phyloP scores from a whole-genome alignment of 2,329 filamentous ascomycete genomes.

The Ceratocystiopsis brevicomis region DNA sequence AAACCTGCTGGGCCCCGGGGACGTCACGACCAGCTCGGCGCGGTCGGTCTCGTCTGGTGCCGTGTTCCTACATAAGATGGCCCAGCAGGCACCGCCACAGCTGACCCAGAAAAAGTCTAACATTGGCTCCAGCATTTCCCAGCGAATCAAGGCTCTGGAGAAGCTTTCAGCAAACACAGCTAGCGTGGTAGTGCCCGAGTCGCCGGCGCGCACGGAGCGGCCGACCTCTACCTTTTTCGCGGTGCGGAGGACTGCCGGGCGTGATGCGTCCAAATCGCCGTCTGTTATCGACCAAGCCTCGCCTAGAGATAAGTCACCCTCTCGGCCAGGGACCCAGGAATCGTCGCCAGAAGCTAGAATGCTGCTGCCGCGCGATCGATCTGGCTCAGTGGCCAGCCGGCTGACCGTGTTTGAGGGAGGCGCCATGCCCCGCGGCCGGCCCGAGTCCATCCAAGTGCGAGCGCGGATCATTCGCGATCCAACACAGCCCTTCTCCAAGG shows the following conservation, averaged over 20 bases:
- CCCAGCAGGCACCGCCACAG: constrained; percentile 29
- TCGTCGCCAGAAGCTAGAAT: constrained; percentile 24
- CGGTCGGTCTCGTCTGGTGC: constrained; percentile 39
- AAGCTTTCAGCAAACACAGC: constrained; percentile 40
- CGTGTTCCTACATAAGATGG: constrained; percentile 34
- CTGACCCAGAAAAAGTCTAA: constrained; percentile 55
- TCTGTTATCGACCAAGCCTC: constrained; percentile 26
- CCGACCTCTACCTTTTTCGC: constrained; percentile 39
- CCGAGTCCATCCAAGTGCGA: constrained; percentile 75
- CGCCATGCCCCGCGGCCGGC: constrained; percentile 26
- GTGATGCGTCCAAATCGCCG: constrained; percentile 25
- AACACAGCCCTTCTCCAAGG: constrained; percentile 21
- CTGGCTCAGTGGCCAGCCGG: constrained; percentile 34
- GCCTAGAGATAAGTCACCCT: constrained; percentile 17
- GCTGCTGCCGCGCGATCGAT: constrained; percentile 24
- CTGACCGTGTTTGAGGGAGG: constrained; percentile 35
- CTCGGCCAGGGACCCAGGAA: constrained; percentile 23
- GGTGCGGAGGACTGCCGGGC: constrained; percentile 26
- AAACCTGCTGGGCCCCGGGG: constrained; percentile 25
- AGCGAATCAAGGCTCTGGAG: constrained; percentile 83
- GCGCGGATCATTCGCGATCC: constrained; percentile 62
- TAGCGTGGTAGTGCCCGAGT: constrained; percentile 7
- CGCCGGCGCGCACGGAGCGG: constrained; percentile 16
- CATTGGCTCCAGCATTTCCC: constrained; percentile 78
- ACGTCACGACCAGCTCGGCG: constrained; percentile 26